Base-by-base conservation (phyloP, 352 stramenopile species). In the Peronospora belbahrii region DNA sequence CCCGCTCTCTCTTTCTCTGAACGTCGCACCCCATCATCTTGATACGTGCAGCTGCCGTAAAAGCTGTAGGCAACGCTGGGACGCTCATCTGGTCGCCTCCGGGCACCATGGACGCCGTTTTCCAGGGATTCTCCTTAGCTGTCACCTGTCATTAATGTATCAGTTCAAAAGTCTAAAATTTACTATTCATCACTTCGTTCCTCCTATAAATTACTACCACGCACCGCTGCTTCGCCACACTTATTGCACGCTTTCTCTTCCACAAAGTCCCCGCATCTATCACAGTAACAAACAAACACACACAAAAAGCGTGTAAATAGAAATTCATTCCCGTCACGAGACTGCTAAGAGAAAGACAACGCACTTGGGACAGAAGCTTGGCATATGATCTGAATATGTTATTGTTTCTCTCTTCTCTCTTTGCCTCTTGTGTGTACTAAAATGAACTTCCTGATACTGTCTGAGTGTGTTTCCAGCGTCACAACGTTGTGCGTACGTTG, bases 281-380 rank as follows among this genome's bases (percentile, higher is more conserved):
- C 22, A 36, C 20, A 34, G 35, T 8, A 42, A 20, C 19, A 28
- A 30, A 17, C 4, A 13, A 40, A 5, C 14, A 5, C 30, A 22
- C 34, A 42, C 22, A 4, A 27, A 25, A 10, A 3, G 11, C 4
- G n/a, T 18, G 18, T 6, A 13, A 8, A 31, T 10, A 8, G 10
- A 11, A 18, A 2, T 11, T 7, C n/a, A 8, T 30, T 5, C 19
- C 4, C 7, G 15, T 9, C 24, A 27, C 19, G 11, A 28, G 8
- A 28, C 0, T 25, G 10, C 35, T 14, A 42, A 18, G 4, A 28
- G 28, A 19, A 6, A 32, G 14, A 42, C 35, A 23, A 56, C 67
- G 34, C 32, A 88, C 75, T 71, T 83, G 45, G 73, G 59, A 44
- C 77, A 88, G 44, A 88, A 85, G 44, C 60, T 66, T 42, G 76